Conservation (phyloP, 2,329 filamentous ascomycete genomes). For the Aschersonia sp. region DNA sequence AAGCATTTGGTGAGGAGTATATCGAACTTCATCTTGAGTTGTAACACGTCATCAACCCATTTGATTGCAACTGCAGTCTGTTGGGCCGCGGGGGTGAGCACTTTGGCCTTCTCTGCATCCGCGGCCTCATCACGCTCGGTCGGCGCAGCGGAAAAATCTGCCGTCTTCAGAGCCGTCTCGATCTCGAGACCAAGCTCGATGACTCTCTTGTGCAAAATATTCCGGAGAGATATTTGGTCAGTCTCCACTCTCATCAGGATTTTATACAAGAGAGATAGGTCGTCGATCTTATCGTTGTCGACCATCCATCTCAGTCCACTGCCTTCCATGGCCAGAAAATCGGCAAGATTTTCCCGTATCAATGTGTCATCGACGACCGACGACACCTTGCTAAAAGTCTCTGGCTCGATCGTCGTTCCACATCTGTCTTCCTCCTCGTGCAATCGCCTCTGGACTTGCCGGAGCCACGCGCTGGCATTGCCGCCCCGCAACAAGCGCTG, state of each 20-base stretch:
- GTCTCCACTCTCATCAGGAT: constrained; percentile 66
- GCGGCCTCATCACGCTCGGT: constrained; percentile 33
- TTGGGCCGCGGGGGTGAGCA: constrained; percentile 44
- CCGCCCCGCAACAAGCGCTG: constrained; percentile 59
- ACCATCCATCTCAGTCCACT: constrained; percentile 84
- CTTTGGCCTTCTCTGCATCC: constrained; percentile 20
- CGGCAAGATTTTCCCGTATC: constrained; percentile 61
- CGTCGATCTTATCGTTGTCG: constrained; percentile 69
- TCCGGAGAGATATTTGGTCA: constrained; percentile 55
- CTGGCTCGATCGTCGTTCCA: constrained; percentile 61
- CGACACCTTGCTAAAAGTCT: constrained; percentile 60
- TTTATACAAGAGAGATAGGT: constrained; percentile 68
- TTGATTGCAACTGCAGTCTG: constrained; percentile 79
- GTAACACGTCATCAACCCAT: constrained; percentile 87
- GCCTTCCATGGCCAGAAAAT: constrained; percentile 71
- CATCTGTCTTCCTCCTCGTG: constrained; percentile 73
- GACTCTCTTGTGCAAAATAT: constrained; percentile 59
- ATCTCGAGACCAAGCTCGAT: constrained; percentile 71
- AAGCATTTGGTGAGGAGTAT: constrained; percentile 63
- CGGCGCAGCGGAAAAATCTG: constrained; percentile 32
- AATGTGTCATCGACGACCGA: constrained; percentile 69
- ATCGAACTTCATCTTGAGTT: constrained; percentile 83
- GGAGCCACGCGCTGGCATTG: constrained; percentile 72
- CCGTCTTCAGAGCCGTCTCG: constrained; percentile 50
- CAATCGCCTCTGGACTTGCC: constrained; percentile 59